Base-by-base conservation (phyloP, 148 eudicot genomes). In the Chenopodium quinoa region DNA sequence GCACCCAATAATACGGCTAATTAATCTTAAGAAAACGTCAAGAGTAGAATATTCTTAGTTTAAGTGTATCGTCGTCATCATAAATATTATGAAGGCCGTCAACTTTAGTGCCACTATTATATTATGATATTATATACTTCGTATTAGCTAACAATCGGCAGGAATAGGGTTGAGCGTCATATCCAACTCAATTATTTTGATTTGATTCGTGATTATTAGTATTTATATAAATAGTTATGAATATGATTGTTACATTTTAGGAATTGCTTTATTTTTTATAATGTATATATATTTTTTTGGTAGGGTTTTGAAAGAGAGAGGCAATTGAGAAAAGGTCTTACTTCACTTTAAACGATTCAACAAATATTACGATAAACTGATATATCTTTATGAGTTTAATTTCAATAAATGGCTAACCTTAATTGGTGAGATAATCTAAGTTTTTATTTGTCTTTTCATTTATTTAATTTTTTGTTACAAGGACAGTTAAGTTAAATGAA, bases 81-180 rank as follows among this genome's bases (percentile, higher is more conserved):
- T 74, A 74, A 23, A 73, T 47, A 8, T 4, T 22, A n/a, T 52
- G 63, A 47, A 23, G 37, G 37, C 29, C 22, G n/a, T 19, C 77
- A 27, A 25, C 1, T 50, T 40, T 74, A 37, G 58, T 47, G 9
- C 58, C 58, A n/a, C 23, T 25, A 67, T 5, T 40, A 40, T 40
- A 40, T 40, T 40, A 40, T 31, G 32, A 31, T 31, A 31, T 31
- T 31, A 31, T 31, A 31, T 40, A 40, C 44, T 6, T 40, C 0
- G 44, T 40, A 40, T 29, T 25, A 67, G 37, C 71, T 67, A 27
- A 27, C 2, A 11, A 67, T 67, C 34, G 37, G 54, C 48, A 50
- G 17, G 29, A 48, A 74, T 50, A 23, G 63, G 77, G 77, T 74
- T 74, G n/a, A 48, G 60, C n/a, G 77, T 74, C 63, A 48, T 74